Conservation (phyloP, 306 rosid genomes). For the Acacia crassicarpa region DNA sequence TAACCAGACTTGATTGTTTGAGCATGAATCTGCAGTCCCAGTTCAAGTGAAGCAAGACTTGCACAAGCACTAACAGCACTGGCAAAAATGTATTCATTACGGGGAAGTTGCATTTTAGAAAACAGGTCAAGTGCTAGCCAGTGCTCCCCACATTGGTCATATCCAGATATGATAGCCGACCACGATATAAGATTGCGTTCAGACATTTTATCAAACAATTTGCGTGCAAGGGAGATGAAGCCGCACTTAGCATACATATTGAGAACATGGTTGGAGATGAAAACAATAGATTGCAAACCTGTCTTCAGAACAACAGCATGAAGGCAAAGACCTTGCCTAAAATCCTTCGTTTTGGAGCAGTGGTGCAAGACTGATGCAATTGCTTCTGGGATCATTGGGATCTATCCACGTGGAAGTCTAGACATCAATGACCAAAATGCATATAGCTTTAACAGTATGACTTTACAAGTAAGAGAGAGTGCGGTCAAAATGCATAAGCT, state of each 20-base stretch:
- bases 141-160: conserved; percentile 40
- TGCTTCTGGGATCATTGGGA: conserved; percentile 25
- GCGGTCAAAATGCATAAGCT: no score
- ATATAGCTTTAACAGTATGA: background rate
- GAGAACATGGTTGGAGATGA: conserved; percentile 29
- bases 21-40: conserved; percentile 44
- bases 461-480: background rate
- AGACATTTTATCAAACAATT: conserved; percentile 20
- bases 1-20: conserved; percentile 37
- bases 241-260: background rate
- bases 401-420: background rate
- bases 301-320: conserved; percentile 39
- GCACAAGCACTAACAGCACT: conserved; percentile 44
- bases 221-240: background rate
- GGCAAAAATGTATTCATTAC: conserved; percentile 41
- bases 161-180: conserved; percentile 49
- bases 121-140: conserved; percentile 41
- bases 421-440: background rate
- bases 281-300: conserved; percentile 38
- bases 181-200: conserved; percentile 41
- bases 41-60: conserved; percentile 23
- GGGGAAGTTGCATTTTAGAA: conserved; percentile 30
- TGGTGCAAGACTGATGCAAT: conserved; percentile 34
- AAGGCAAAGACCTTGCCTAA: conserved; percentile 33
- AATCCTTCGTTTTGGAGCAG: conserved; percentile 42